These are phyloP conservation scores for Lepraria neglecta DNA, from an alignment of 495 filamentous ascomycete species.

Conservation along the genomic window DNA sequence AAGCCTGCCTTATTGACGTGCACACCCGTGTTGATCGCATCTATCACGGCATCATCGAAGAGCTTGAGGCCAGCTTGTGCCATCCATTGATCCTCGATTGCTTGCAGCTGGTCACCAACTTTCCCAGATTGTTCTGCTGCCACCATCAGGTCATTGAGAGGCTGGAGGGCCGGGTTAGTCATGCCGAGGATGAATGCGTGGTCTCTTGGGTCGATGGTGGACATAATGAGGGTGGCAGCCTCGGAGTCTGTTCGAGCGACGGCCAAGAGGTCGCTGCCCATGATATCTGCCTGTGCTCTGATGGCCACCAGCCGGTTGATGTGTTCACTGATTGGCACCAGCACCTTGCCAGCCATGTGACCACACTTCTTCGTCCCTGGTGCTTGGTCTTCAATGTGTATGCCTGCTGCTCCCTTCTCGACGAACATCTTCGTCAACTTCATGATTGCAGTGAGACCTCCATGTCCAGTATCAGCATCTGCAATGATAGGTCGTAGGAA, in stretches of 20 bases:
- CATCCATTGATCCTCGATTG: conserved; percentile 86
- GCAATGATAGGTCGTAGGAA: conserved; percentile 95
- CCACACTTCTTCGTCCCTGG: conserved; percentile 99
- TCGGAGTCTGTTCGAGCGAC: conserved; percentile 96
- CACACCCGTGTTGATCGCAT: conserved; percentile 63
- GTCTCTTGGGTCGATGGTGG: conserved; percentile 90
- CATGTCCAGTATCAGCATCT: conserved; percentile 96
- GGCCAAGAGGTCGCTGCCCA: conserved; percentile 86
- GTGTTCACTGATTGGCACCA: conserved; percentile 95
- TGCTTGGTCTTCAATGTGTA: conserved; percentile 98
- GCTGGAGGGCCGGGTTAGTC: conserved; percentile 78
- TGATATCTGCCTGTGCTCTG: conserved; percentile 95
- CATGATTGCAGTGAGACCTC: conserved; percentile 95
- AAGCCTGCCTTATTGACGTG: conserved; percentile 62
- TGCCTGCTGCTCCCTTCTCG: conserved; percentile 93
- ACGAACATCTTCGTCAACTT: conserved; percentile 98
- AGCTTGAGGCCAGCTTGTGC: conserved; percentile 79
- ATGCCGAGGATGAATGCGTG: conserved; percentile 86
- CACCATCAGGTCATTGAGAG: conserved; percentile 86
- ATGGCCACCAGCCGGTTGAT: conserved; percentile 97
- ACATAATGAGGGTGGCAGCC: conserved; percentile 93
- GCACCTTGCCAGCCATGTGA: conserved; percentile 98
- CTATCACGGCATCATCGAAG: conserved; percentile 83
- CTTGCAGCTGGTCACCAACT: conserved; percentile 72
- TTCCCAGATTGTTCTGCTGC: conserved; percentile 80